Evolutionary conservation across 441 rosid genomes (phyloP).

Genomic region (Brassica hybrid): DNA sequence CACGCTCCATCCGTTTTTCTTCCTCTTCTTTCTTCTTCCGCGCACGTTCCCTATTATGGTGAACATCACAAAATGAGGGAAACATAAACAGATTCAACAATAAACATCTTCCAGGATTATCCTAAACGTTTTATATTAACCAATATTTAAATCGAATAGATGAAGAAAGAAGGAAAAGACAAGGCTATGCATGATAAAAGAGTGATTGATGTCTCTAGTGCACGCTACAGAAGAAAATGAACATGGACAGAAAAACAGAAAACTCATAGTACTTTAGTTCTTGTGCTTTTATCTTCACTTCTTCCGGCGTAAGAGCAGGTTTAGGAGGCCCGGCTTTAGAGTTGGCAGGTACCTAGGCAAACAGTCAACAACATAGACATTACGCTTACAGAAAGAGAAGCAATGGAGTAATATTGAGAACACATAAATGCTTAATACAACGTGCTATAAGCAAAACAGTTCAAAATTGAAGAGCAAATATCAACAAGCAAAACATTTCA

Average conservation of each 20-base stretch:
- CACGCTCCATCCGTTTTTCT: constrained; percentile 89
- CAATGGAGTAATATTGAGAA: not conserved
- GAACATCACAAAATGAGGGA: constrained; percentile 23
- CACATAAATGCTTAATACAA: constrained; percentile 22
- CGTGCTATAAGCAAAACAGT: constrained; percentile 13
- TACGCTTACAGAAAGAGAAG: constrained; percentile 13
- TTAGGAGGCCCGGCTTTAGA: constrained; percentile 64
- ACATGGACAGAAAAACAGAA: constrained; percentile 15
- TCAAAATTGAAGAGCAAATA: no score
- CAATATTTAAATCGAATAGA: not conserved
- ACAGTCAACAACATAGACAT: constrained; percentile 30
- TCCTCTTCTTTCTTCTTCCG: constrained; percentile 97
- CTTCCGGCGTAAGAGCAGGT: constrained; percentile 90
- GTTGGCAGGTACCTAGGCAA: constrained; percentile 69
- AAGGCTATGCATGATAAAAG: constrained; percentile 6
- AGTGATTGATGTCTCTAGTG: constrained; percentile 9
- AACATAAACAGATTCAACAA: not conserved
- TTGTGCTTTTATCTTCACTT: constrained; percentile 85
- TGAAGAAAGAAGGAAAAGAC: constrained; percentile 13
- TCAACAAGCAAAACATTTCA: constrained; percentile 5
- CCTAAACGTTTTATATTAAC: not conserved
- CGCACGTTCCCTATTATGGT: constrained; percentile 77
- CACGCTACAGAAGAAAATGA: constrained; percentile 7
- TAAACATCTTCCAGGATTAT: constrained; percentile 11
- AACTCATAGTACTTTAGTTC: constrained; percentile 69